These are phyloP conservation scores for Aspergillus ochraceoroseus DNA, from an alignment of 2,329 filamentous ascomycete species.

Conservation along the genomic window DNA sequence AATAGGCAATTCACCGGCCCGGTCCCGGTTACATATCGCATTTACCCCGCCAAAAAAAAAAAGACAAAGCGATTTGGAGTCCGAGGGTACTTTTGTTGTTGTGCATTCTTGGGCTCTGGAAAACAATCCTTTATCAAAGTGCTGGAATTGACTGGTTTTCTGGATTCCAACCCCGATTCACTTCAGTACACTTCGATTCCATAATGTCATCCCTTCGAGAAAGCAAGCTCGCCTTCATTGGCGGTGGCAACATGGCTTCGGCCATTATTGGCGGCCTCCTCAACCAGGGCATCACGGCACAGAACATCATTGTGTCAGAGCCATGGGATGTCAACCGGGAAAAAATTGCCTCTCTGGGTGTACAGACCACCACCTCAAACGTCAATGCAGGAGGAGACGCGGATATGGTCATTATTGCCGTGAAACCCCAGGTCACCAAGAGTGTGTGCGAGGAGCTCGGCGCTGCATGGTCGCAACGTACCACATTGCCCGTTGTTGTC, in stretches of 20 bases:
- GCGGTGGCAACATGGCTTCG: constrained; percentile 37
- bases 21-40: no score
- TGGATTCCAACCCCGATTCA: no score
- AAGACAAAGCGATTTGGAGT: no score
- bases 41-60: no score
- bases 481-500: constrained; percentile 28
- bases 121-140: no score
- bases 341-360: constrained; percentile 31
- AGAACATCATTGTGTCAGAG: constrained; percentile 35
- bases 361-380: constrained; percentile 32
- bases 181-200: no score
- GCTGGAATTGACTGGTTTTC: no score
- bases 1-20: no score
- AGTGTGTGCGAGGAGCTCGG: constrained; percentile 33
- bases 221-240: constrained; percentile 36
- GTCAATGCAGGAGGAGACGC: constrained; percentile 26
- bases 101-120: no score
- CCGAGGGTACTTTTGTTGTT: no score
- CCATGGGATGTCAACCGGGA: constrained; percentile 36
- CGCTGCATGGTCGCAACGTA: constrained; percentile 24
- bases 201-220: constrained; percentile 25
- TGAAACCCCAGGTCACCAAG: constrained; percentile 35
- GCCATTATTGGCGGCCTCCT: constrained; percentile 35
- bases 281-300: constrained; percentile 26
- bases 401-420: constrained; percentile 33